Conservation (phyloP, 129 eudicot genomes). For the Gnaphalium uliginosum region DNA sequence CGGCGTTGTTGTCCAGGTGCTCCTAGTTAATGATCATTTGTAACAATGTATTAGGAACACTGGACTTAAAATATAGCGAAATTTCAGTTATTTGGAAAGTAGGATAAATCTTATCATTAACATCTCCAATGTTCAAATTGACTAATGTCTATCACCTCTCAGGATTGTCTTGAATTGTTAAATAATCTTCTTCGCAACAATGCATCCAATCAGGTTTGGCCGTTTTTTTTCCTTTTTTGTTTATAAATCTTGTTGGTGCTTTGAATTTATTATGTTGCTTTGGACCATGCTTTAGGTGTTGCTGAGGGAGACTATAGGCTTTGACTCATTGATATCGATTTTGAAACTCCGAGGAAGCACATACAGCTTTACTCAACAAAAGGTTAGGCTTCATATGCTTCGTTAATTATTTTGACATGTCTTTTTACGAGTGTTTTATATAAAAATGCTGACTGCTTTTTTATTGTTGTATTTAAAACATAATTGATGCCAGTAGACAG, state of each 20-base stretch:
- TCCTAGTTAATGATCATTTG: not conserved
- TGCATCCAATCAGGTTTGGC: constrained; percentile 77
- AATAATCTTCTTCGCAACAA: constrained; percentile 79
- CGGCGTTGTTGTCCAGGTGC: constrained; percentile 93
- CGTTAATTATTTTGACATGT: constrained; percentile 2
- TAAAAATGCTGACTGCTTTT: constrained; percentile 31
- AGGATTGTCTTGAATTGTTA: constrained; percentile 92
- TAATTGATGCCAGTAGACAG: constrained; percentile 75
- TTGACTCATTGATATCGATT: constrained; percentile 75
- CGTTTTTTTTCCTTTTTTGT: not conserved
- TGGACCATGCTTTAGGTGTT: constrained; percentile 50
- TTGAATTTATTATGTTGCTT: constrained; percentile 1
- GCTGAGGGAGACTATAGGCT: constrained; percentile 90
- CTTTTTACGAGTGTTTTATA: not conserved
- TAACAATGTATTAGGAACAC: not conserved
- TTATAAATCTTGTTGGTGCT: not conserved
- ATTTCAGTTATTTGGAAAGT: not conserved
- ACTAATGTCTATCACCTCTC: constrained; percentile 25
- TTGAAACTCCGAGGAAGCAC: constrained; percentile 76
- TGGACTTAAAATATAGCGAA: not conserved
- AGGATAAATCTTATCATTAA: not conserved
- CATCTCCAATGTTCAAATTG: constrained; percentile 5
- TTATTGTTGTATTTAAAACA: constrained; percentile 23
- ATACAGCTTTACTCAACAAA: constrained; percentile 82
- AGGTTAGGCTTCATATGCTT: constrained; percentile 56